A percentile compares a stretch with the other conserved stretches of the same genome.
Conservation (phyloP, 2,329 filamentous ascomycete species). For the Colletotrichum sp. region DNA sequence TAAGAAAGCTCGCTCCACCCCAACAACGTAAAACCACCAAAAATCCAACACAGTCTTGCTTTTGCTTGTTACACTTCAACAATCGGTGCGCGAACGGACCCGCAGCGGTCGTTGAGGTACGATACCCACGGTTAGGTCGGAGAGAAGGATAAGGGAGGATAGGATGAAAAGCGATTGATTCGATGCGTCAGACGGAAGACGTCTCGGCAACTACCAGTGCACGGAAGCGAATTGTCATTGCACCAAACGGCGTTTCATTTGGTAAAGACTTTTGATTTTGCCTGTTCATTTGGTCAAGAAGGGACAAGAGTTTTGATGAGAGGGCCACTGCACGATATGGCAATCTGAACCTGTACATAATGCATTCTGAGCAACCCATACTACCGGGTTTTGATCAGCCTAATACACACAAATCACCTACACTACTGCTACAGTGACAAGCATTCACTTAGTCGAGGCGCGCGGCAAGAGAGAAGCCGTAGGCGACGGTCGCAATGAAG, state of each 20-base stretch:
- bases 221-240: slow-evolving; percentile 5
- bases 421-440: not conserved
- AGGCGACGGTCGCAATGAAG: slow-evolving; percentile 72
- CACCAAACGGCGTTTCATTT: slow-evolving; percentile 15
- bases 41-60: not conserved
- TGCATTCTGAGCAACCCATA: not conserved
- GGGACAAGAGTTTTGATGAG: not conserved
- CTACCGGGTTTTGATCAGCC: not conserved
- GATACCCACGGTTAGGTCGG: slow-evolving; percentile 15
- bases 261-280: not conserved
- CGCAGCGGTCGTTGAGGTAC: not conserved
- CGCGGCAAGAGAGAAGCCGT: slow-evolving; percentile 76
- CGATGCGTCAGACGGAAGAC: not conserved
- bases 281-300: not conserved
- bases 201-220: not conserved
- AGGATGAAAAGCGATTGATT: not conserved
- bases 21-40: not conserved
- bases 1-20: not conserved
- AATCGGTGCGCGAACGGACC: slow-evolving; percentile 1
- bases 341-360: slow-evolving; percentile 3
- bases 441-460: slow-evolving; percentile 51
- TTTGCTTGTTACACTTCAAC: slow-evolving; percentile 5
- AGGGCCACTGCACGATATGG: not conserved
- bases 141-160: not conserved
- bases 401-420: not conserved